Evolutionary conservation across 805 yeast species (phyloP).

Genomic region (Pichia californica): DNA sequence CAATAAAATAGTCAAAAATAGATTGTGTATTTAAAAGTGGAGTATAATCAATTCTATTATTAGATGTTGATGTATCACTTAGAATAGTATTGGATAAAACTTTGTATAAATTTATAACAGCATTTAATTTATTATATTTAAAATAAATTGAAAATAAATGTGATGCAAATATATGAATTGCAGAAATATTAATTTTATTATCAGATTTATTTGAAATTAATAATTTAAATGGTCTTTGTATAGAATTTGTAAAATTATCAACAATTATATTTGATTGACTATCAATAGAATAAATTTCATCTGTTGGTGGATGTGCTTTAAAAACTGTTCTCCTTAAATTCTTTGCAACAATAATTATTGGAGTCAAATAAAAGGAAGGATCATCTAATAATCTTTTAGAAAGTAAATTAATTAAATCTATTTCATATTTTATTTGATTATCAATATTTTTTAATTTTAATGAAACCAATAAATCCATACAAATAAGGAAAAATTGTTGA

Average conservation of each 20-base stretch:
- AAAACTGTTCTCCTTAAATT: conserved; percentile 1
- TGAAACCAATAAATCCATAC: not conserved
- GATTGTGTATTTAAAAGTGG: conserved; percentile 6
- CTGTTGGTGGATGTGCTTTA: not conserved
- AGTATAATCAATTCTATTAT: not conserved
- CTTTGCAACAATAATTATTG: conserved; percentile 6
- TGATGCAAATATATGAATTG: conserved; percentile 8
- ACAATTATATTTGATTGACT: not conserved
- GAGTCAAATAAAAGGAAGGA: conserved; percentile 6
- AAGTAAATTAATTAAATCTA: conserved; percentile 1
- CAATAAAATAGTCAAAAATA: conserved; percentile 5
- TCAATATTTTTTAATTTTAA: not conserved
- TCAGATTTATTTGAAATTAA: conserved; percentile 9
- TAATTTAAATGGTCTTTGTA: conserved; percentile 7
- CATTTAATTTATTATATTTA: conserved; percentile 5
- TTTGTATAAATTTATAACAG: conserved; percentile 4
- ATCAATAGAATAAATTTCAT: not conserved
- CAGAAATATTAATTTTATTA: conserved; percentile 6
- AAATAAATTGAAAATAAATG: conserved; percentile 8
- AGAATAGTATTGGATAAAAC: conserved; percentile 6
- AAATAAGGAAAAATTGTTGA: conserved; percentile 3
- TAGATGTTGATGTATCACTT: not conserved
- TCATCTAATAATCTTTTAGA: conserved; percentile 6
- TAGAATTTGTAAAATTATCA: conserved; percentile 5
- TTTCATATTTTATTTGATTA: conserved; percentile 1